Evolutionary conservation across 441 rosid genomes (phyloP).

Genomic region (Manihot esculenta): DNA sequence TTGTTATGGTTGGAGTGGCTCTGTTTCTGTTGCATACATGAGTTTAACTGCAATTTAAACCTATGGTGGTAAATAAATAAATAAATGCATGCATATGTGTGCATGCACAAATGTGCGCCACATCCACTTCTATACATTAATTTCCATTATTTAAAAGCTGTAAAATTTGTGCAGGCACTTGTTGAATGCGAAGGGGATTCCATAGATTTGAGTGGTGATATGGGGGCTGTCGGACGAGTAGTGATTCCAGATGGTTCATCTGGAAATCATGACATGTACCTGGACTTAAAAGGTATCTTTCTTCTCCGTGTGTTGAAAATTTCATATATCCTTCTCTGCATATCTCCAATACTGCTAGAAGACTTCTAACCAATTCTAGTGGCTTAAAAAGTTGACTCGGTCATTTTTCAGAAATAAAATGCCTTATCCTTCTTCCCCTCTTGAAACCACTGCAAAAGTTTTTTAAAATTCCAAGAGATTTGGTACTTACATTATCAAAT

Average conservation of each 20-base stretch:
- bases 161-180: constrained; percentile 63
- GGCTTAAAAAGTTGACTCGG: neutral
- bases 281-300: constrained; percentile 81
- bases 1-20: neutral
- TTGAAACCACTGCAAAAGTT: too few relatives aligned
- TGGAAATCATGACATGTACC: constrained; percentile 60
- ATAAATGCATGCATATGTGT: neutral
- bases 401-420: neutral
- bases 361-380: neutral
- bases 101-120: neutral
- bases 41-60: neutral
- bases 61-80: neutral
- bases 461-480: too few relatives aligned
- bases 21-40: neutral
- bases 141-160: constrained; percentile 18
- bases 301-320: constrained; percentile 13
- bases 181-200: constrained; percentile 97
- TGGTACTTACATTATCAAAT: neutral
- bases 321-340: constrained; percentile 4
- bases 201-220: constrained; percentile 92
- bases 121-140: neutral
- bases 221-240: constrained; percentile 93
- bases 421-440: neutral
- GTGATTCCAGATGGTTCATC: constrained; percentile 56
- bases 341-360: constrained; percentile 1